Evolutionary conservation across 2,329 filamentous ascomycete species (phyloP).

Genomic region (Colletotrichum sp.): DNA sequence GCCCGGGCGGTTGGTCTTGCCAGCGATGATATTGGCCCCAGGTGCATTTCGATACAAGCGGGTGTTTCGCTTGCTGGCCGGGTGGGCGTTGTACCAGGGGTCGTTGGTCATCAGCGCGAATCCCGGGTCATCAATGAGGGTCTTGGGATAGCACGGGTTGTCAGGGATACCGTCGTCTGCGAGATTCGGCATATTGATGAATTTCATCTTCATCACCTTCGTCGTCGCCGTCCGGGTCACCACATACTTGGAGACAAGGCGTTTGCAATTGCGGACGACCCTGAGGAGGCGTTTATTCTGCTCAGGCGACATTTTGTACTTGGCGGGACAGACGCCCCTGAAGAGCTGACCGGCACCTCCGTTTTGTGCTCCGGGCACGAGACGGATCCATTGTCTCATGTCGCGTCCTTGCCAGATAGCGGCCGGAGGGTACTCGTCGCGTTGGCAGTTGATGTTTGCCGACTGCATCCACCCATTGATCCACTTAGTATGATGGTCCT

Average conservation of each 20-base stretch:
- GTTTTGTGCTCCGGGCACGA: slow-evolving; percentile 13
- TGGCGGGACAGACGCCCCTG: background rate
- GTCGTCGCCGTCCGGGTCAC: background rate
- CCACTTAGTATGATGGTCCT: slow-evolving; percentile 1
- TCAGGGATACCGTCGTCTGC: slow-evolving; percentile 22
- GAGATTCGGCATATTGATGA: slow-evolving; percentile 1
- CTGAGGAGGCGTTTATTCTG: background rate
- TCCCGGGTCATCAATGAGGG: slow-evolving; percentile 22
- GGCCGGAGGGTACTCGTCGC: slow-evolving; percentile 14
- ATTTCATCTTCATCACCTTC: background rate
- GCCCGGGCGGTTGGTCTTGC: background rate
- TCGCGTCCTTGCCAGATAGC: slow-evolving; percentile 9
- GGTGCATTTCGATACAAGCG: background rate
- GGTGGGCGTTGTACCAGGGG: slow-evolving; percentile 18
- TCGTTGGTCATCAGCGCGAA: slow-evolving; percentile 25
- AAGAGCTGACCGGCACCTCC: slow-evolving; percentile 13
- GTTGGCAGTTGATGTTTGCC: background rate
- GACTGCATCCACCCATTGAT: slow-evolving; percentile 10
- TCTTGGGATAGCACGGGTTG: slow-evolving; percentile 27
- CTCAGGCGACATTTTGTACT: background rate
- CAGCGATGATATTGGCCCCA: background rate
- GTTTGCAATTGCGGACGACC: background rate
- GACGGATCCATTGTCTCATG: slow-evolving; percentile 10
- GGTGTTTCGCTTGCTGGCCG: background rate
- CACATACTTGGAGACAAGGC: background rate